These are phyloP conservation scores for Irpex sp. DNA, from an alignment of 1,284 basidiomycete species.

Conservation along the genomic window DNA sequence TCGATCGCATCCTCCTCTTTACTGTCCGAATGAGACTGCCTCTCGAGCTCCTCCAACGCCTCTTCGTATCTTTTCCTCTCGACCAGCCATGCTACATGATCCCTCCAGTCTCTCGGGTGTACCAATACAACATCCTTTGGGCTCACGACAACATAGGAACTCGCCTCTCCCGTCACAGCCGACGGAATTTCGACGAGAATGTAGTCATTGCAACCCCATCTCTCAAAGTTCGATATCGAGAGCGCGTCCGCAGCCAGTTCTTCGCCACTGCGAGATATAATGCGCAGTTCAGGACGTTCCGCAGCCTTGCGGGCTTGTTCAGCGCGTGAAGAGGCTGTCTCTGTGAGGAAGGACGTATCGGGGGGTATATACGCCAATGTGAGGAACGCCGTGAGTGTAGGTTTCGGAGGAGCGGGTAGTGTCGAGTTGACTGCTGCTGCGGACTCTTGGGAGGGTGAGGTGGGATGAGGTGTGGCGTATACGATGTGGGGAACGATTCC, in stretches of 20 bases:
- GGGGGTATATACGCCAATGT: constrained; percentile 80
- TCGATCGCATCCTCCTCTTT: constrained; percentile 46
- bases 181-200: constrained; percentile 50
- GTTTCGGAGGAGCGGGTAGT: constrained; percentile 17
- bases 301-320: constrained; percentile 79
- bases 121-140: constrained; percentile 88
- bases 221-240: constrained; percentile 73
- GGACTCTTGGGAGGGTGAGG: constrained; percentile 19
- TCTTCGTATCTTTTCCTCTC: constrained; percentile 82
- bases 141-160: constrained; percentile 77
- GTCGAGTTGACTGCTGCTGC: constrained; percentile 19
- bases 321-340: constrained; percentile 67
- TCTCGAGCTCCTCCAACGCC: constrained; percentile 83
- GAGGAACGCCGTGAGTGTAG: constrained; percentile 68
- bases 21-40: constrained; percentile 21
- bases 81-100: constrained; percentile 93
- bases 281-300: constrained; percentile 88
- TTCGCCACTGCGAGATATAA: constrained; percentile 87
- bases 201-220: constrained; percentile 94
- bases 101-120: constrained; percentile 80
- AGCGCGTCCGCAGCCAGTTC: constrained; percentile 88
- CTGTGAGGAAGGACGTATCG: constrained; percentile 54
- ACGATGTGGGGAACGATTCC: constrained; percentile 82
- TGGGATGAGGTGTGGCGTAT: constrained; percentile 19
- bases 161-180: constrained; percentile 33